Evolutionary conservation across 345 rosid genomes (phyloP), one percentile per base, ranked within the genome.

Genomic region (Pugionium dolabratum): DNA sequence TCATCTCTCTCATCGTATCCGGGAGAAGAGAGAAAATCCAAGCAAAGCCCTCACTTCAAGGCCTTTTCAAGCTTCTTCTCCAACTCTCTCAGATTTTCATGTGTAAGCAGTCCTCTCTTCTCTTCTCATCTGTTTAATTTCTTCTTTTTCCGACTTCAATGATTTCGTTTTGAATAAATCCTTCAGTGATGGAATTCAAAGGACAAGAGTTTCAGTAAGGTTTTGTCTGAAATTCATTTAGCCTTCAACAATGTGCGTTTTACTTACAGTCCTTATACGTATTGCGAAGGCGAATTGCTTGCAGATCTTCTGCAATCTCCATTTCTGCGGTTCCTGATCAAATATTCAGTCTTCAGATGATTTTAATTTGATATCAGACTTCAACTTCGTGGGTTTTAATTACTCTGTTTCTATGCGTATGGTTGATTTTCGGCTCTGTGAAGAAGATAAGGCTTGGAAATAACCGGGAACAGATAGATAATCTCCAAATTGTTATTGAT

Each of bases 51-150:
- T 34, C 55, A 47, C 64, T 54, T 45, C 18, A 26, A 62, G 18
- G 0, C 18, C 18, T 18, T 18, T 18, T 18, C 18, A 50, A 42
- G 8, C 66, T 43, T 72, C 71, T 51, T 71, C 59, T 55, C 28
- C 28, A 45, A 2, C 7, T 31, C 64, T 26, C 33, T 2, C 53
- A 28, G 34, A 7, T 7, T 59, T 31, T 7, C 4, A 34, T 33
- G 1, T 4, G 76, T 72, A 59, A 65, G 60, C 42, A 50, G 0
- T 36, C 6, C 40, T 36, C 44, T 62, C 40, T 9, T 55, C 8
- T 54, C 35, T 62, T 36, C 29, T 52, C 36, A 5, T 30, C 9
- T 54, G 2, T 30, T 36, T 30, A n/a, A 9, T 44, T 58, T 59
- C 18, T 18, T 0, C 18, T 18, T 18, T 18, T 18, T 18, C 18